phyloP scores from a whole-genome alignment of 352 stramenopile species.

The Globisporangium nunn region DNA sequence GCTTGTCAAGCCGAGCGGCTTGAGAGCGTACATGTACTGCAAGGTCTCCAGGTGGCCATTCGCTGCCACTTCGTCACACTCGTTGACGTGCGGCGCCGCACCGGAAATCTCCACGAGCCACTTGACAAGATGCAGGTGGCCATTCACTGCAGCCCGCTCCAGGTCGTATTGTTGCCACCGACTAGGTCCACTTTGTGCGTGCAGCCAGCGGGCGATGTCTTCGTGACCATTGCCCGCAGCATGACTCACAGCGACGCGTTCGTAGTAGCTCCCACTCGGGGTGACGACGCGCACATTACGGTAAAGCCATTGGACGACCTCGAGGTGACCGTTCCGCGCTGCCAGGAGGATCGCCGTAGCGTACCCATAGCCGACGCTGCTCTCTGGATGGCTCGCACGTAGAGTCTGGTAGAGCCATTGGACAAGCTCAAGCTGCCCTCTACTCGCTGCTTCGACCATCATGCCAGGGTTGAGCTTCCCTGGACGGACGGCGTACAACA shows the following conservation, averaged over 20 bases:
- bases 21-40: background rate
- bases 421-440: background rate
- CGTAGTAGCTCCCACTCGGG: background rate
- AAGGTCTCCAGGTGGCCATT: background rate
- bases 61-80: background rate
- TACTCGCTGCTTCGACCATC: background rate
- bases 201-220: background rate
- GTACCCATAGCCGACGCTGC: background rate
- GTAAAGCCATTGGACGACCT: constrained; percentile 3
- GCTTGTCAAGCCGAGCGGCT: background rate
- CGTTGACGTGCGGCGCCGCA: background rate
- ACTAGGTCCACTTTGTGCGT: background rate
- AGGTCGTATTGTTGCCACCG: background rate
- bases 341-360: background rate
- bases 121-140: background rate
- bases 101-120: background rate
- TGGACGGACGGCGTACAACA: background rate
- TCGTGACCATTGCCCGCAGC: background rate
- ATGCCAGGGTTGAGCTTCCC: background rate
- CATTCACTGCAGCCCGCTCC: background rate
- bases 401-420: background rate
- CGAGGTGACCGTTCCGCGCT: background rate
- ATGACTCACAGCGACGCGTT: background rate
- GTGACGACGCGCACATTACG: background rate
- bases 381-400: background rate